A percentile compares a stretch with the other conserved stretches of the same genome.
Evolutionary conservation across 345 rosid genomes (phyloP).

Genomic region (Carallia brachiata): DNA sequence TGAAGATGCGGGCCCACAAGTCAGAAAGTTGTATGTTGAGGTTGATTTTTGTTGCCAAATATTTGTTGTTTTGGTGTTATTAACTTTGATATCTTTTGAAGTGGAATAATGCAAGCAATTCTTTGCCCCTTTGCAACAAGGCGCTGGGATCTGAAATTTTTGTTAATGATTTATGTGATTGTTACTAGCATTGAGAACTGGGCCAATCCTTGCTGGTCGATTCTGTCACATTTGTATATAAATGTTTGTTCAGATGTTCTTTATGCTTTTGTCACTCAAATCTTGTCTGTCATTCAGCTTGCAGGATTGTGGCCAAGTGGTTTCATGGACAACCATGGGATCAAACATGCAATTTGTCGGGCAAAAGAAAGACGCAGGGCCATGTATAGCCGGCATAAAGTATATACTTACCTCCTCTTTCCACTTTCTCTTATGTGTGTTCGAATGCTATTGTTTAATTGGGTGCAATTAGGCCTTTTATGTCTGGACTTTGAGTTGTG

Average conservation of each 20-base stretch:
- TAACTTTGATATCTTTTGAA: background rate
- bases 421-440: background rate
- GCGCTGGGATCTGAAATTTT: background rate
- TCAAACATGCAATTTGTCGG: slow-evolving; percentile 78
- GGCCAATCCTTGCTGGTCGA: background rate
- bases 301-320: slow-evolving; percentile 84
- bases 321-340: slow-evolving; percentile 85
- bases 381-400: slow-evolving; percentile 44
- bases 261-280: slow-evolving; percentile 24
- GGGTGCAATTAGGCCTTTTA: no score
- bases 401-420: slow-evolving; percentile 9
- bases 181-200: background rate
- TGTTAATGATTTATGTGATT: background rate
- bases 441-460: background rate
- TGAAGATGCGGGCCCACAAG: slow-evolving; percentile 77
- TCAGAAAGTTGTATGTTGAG: slow-evolving; percentile 82
- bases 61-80: background rate
- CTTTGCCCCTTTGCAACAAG: background rate
- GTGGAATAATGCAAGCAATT: background rate
- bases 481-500: no score
- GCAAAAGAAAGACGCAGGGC: slow-evolving; percentile 76
- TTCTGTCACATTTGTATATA: background rate
- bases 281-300: slow-evolving; percentile 51
- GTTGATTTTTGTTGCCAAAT: slow-evolving; percentile 34
- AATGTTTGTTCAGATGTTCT: slow-evolving; percentile 1